Evolutionary conservation across 257 asterid species (phyloP).

Genomic region (Solanum dulcamara): DNA sequence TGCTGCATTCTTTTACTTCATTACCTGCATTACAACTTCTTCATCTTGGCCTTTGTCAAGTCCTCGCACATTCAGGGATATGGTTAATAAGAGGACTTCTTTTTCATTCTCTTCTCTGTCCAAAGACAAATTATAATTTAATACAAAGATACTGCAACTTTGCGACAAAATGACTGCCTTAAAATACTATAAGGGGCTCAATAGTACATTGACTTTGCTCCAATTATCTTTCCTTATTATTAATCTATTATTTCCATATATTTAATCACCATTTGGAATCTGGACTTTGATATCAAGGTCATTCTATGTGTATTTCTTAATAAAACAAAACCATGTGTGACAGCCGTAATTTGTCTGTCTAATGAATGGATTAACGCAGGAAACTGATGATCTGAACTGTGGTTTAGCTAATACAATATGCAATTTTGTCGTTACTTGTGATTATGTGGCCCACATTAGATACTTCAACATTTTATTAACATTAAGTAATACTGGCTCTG

Average conservation of each 20-base stretch:
- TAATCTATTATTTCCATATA: neutral
- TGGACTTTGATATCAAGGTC: neutral
- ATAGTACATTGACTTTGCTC: neutral
- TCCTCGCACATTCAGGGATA: neutral
- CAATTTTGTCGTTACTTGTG: neutral
- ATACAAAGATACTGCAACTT: neutral
- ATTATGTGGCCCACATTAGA: neutral
- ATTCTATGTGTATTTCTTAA: neutral
- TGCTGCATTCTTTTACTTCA: neutral
- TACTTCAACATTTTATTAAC: neutral
- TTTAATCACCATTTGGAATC: neutral
- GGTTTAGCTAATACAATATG: neutral
- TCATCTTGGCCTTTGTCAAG: neutral
- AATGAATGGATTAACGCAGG: neutral
- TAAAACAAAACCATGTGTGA: neutral
- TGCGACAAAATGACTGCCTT: neutral
- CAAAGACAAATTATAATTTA: neutral
- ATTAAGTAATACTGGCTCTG: neutral
- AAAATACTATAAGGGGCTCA: neutral
- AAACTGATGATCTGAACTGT: neutral
- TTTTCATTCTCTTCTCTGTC: neutral
- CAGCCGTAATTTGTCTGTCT: neutral
- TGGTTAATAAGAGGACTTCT: neutral
- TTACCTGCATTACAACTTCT: neutral
- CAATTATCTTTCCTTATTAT: neutral